Base-by-base conservation (phyloP, 371 early-diverging fungal genomes). In the Chytridium lagenaria region DNA sequence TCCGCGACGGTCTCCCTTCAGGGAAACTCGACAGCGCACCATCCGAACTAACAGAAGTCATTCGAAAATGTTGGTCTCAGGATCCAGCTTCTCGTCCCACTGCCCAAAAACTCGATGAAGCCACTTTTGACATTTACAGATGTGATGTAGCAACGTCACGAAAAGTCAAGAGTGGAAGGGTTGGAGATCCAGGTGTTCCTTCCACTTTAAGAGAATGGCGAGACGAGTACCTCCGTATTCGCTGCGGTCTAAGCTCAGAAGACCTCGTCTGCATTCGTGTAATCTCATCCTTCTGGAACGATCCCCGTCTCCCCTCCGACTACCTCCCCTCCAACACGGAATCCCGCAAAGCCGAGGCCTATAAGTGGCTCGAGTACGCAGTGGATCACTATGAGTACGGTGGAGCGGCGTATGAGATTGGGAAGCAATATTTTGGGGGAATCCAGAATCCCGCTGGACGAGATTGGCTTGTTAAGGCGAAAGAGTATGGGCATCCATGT, bases 171-270 rank as follows among this genome's bases (percentile, higher is more conserved):
- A 33, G 39, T 12, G 63, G 33, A 7, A 33, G 2, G 63, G 63
- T 38, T 16, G 63, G 36, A 7, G 63, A 61, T 2, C 63, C 63
- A 31, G 38, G 38, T 2, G 63, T 36, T 7, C 36, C 33, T 31
- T 15, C 23, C 33, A 10, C 36, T 3, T 16, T 51, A 23, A 30
- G 30, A 34, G 52, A 49, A 23, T 68, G 50, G 52, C 2, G 68
- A n/a, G 52, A 68, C 1, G 50, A 30, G 52, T 68, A 51, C 68
- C 68, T 68, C 26, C 50, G 68, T 22, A 50, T 50, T 10, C 68
- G 68, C 1, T 26, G 10, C 23, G 68, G 68, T 10, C 30, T 68
- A 22, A 50, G 50, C 33, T 26, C 23, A 22, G 68, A 68, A 23
- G 68, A 68, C 52, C 52, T 68, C n/a, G 51, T 49, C 12, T 68